These are phyloP conservation scores for Hypoxylon fuscum DNA, from an alignment of 495 filamentous ascomycete species.

Conservation along the genomic window DNA sequence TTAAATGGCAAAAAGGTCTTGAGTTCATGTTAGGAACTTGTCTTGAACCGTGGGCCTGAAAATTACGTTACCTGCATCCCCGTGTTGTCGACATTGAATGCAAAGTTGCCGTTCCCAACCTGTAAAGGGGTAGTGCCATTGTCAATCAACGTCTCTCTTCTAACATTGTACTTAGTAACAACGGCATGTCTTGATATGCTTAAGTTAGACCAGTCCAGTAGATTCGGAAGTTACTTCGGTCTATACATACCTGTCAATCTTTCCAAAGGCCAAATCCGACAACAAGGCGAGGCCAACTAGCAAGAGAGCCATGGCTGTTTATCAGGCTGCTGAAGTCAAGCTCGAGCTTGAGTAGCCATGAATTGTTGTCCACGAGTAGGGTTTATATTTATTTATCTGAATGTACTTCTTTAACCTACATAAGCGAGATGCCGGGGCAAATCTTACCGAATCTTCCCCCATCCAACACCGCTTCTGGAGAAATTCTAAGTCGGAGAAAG, in stretches of 20 bases:
- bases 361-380: not conserved
- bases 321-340: not conserved
- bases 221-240: not conserved
- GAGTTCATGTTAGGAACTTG: not conserved
- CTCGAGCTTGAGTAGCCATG: not conserved
- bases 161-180: constrained; percentile 28
- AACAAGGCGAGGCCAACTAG: constrained; percentile 12
- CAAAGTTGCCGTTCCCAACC: constrained; percentile 65
- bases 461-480: not conserved
- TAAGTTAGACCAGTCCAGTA: not conserved
- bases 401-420: not conserved
- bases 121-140: constrained; percentile 56
- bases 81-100: constrained; percentile 63
- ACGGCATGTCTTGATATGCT: constrained; percentile 8
- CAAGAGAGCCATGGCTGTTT: constrained; percentile 8
- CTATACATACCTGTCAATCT: constrained; percentile 27
- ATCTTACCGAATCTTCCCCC: constrained; percentile 13
- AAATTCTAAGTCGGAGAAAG: not conserved
- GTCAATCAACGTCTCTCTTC: constrained; percentile 27
- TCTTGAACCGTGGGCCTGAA: not conserved
- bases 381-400: constrained; percentile 2
- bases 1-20: constrained; percentile 63
- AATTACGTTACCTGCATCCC: constrained; percentile 49
- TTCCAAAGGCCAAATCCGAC: constrained; percentile 10
- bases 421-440: constrained; percentile 18